Percentiles rank a stretch among this genome's conserved stretches.
Conservation (phyloP, 768 basidiomycete species). For the Termitomyces sp. region DNA sequence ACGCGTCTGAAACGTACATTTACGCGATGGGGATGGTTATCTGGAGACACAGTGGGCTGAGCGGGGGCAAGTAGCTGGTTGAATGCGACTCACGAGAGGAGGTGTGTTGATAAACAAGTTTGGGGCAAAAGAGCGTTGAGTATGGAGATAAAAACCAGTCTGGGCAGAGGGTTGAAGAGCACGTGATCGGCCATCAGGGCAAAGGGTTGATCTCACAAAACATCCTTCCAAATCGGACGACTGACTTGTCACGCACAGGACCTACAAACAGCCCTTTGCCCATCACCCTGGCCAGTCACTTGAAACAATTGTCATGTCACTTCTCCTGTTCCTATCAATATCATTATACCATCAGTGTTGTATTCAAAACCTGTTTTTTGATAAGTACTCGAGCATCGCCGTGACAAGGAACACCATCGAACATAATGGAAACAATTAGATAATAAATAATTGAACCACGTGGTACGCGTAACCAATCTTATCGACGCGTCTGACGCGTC, state of each 20-base stretch:
- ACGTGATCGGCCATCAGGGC: slow-evolving; percentile 40
- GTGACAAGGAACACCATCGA: not conserved
- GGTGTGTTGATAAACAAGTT: slow-evolving; percentile 36
- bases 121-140: slow-evolving; percentile 38
- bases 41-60: slow-evolving; percentile 7
- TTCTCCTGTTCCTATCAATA: not conserved
- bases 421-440: not conserved
- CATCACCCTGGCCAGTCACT: not conserved
- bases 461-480: no score
- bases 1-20: slow-evolving; percentile 47
- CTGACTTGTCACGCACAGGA: not conserved
- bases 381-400: not conserved
- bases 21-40: slow-evolving; percentile 18
- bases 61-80: slow-evolving; percentile 25
- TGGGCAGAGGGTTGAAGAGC: slow-evolving; percentile 66
- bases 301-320: not conserved
- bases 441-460: not conserved
- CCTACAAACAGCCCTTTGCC: slow-evolving; percentile 2
- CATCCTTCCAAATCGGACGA: slow-evolving; percentile 15
- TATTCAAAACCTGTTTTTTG: not conserved
- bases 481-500: slow-evolving; percentile 11
- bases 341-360: not conserved
- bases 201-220: slow-evolving; percentile 38
- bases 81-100: slow-evolving; percentile 38
- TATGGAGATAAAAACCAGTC: slow-evolving; percentile 62